phyloP scores from a whole-genome alignment of 2,329 filamentous ascomycete species.

The Xylariaceae sp. region DNA sequence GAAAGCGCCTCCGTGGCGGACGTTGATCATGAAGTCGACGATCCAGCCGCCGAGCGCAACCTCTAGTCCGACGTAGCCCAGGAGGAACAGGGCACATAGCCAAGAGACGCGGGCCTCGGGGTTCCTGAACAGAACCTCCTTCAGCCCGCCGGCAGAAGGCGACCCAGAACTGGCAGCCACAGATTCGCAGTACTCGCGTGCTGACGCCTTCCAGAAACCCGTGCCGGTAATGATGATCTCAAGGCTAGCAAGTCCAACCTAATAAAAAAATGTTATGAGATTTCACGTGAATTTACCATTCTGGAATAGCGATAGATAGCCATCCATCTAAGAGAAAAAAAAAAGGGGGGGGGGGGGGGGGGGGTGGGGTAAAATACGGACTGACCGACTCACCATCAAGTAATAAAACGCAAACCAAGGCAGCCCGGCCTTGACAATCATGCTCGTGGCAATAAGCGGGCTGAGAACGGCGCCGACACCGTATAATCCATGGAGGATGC shows the following conservation, averaged over 20 bases:
- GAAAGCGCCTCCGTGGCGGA: slow-evolving; percentile 62
- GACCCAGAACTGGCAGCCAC: slow-evolving; percentile 25
- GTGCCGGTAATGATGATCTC: slow-evolving; percentile 45
- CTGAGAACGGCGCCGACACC: slow-evolving; percentile 61
- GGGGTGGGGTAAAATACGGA: not conserved
- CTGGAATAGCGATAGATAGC: not conserved
- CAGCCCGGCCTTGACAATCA: slow-evolving; percentile 57
- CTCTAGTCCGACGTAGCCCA: slow-evolving; percentile 72
- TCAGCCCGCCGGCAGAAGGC: slow-evolving; percentile 30
- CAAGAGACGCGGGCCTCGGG: slow-evolving; percentile 53
- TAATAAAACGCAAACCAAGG: slow-evolving; percentile 72
- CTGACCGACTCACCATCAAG: slow-evolving; percentile 52
- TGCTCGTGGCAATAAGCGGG: slow-evolving; percentile 64
- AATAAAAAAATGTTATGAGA: not conserved
- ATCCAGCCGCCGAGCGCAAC: slow-evolving; percentile 77
- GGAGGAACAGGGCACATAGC: slow-evolving; percentile 65
- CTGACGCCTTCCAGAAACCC: slow-evolving; percentile 56
- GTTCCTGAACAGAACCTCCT: slow-evolving; percentile 37
- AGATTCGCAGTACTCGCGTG: slow-evolving; percentile 44
- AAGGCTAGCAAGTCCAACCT: slow-evolving; percentile 49
- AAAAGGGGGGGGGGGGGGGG: not conserved
- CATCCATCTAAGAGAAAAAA: not conserved
- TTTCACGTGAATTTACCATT: not conserved
- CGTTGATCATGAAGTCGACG: slow-evolving; percentile 74
- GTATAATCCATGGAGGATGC: slow-evolving; percentile 63